Conservation (phyloP, 352 stramenopile species). For the Globisporangium spiculum region DNA sequence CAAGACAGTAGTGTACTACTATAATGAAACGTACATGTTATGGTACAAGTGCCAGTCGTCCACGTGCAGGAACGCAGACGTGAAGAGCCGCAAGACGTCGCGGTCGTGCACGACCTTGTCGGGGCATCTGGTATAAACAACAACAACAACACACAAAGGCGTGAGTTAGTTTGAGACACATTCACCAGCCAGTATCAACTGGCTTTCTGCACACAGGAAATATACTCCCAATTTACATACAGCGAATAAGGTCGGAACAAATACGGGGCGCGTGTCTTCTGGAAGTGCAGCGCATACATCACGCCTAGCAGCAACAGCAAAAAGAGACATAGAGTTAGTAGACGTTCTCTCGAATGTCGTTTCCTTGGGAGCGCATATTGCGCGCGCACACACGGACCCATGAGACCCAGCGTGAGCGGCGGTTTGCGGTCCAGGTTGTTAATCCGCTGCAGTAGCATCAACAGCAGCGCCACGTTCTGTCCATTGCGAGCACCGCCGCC, state of each 20-base stretch:
- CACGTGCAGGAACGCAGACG: constrained; percentile 77
- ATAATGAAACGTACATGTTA: constrained; percentile 71
- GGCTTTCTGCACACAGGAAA: neutral
- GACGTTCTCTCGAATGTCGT: neutral
- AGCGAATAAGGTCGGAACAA: constrained; percentile 43
- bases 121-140: constrained; percentile 52
- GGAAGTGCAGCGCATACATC: constrained; percentile 62
- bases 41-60: constrained; percentile 89
- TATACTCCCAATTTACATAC: constrained; percentile 22
- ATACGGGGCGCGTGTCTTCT: constrained; percentile 34
- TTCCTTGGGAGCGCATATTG: neutral
- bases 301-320: constrained; percentile 18
- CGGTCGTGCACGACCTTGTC: constrained; percentile 40
- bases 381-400: constrained; percentile 26
- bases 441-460: constrained; percentile 44
- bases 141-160: neutral
- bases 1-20: constrained; percentile 3
- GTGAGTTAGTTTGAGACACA: constrained; percentile 10
- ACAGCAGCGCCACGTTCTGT: constrained; percentile 26
- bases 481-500: constrained; percentile 6
- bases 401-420: constrained; percentile 42
- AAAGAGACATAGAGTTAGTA: neutral
- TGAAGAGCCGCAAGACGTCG: constrained; percentile 47
- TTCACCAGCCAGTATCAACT: neutral
- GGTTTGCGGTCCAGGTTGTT: constrained; percentile 61